Conservation (phyloP, 345 rosid species). For the Acer negundo region DNA sequence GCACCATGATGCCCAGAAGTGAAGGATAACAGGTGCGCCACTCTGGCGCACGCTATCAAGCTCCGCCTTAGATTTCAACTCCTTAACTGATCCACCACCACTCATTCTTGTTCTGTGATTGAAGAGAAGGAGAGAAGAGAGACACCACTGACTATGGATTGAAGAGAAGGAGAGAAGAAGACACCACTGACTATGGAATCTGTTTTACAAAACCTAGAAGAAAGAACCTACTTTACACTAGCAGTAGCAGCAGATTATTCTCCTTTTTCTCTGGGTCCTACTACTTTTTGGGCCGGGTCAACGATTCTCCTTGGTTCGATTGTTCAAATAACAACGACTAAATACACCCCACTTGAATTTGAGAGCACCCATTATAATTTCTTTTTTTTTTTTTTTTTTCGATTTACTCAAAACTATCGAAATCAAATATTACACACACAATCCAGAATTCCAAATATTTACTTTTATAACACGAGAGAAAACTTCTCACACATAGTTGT, state of each 20-base stretch:
- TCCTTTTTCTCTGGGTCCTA: background rate
- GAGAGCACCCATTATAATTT: background rate
- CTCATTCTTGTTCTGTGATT: slow-evolving; percentile 37
- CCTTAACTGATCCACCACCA: slow-evolving; percentile 89
- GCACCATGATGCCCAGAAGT: slow-evolving; percentile 99
- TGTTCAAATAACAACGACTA: background rate
- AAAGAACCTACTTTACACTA: background rate
- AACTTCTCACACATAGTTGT: no score
- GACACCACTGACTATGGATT: background rate
- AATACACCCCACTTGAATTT: background rate
- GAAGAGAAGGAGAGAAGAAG: background rate
- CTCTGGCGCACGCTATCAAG: slow-evolving; percentile 56
- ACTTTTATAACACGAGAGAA: no score
- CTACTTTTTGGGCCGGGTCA: background rate
- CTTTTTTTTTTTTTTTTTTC: no score
- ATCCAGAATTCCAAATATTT: no score
- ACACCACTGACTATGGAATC: background rate
- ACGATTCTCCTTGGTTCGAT: no score
- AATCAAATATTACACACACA: no score
- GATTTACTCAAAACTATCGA: no score
- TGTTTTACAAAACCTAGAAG: background rate
- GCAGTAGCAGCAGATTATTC: background rate
- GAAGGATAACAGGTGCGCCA: slow-evolving; percentile 61
- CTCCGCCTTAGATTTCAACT: slow-evolving; percentile 73
- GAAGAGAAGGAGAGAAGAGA: background rate